Base-by-base conservation (phyloP, 768 basidiomycete species). In the Tricholoma sp. region DNA sequence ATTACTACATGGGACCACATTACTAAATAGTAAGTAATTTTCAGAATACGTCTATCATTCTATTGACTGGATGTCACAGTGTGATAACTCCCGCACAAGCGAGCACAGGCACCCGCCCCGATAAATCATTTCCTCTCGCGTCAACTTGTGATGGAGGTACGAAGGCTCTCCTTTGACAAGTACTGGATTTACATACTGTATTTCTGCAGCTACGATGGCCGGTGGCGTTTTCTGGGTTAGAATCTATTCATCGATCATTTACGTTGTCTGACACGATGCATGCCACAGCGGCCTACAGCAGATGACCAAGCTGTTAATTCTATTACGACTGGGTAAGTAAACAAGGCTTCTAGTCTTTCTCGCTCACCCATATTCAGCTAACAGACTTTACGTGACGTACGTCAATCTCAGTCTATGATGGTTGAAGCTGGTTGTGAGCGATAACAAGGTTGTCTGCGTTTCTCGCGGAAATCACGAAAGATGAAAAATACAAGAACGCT, bases 221-320 rank as follows among this genome's bases (percentile, higher is more conserved):
- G 81, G 81, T 2, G 79, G 78, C 8, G 81, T 83, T 16, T 83
- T 83, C 61, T 82, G 81, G 80, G 79, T 79, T 60, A 49, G 70
- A 54, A 39, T 37, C 24, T 27, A 27, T 27, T 27, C 24, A 27
- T 5, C 5, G 5, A 27, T 27, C 24, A 27, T 27, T 27, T 27
- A n/a, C 24, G 5, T 5, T 5, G 24, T 27, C 24, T 27, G 24
- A 27, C 24, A 2, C 24, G n/a, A 35, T 29, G 47, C 50, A 52
- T 9, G 31, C n/a, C 45, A 5, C 53, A 81, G 79, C 72, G 79
- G 16, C 78, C 80, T 3, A 75, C 74, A 0, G 52, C 65, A 0
- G 71, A 74, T 56, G 79, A 82, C 55, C 67, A 71, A 34, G 58
- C 63, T 7, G 71, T 82, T 54, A 82, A 82, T 57, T 80, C 80